Conservation (phyloP, 495 filamentous ascomycete genomes). For the Hypoxylon lienhwacheense region DNA sequence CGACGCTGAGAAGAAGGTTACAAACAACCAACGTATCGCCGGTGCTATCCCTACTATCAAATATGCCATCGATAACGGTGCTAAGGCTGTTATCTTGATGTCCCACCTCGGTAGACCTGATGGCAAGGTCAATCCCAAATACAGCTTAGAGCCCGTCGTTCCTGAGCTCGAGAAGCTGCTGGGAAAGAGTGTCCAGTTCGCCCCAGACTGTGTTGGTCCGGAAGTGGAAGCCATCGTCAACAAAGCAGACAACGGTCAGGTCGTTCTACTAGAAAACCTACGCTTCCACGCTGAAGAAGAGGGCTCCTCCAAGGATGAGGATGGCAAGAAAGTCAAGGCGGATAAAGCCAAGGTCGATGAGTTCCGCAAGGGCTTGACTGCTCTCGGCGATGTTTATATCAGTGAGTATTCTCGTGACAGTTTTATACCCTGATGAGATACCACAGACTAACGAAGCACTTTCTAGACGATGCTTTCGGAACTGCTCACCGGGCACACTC, state of each 20-base stretch:
- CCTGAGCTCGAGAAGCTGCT: constrained; percentile 90
- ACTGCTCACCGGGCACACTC: constrained; percentile 97
- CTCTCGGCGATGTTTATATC: constrained; percentile 93
- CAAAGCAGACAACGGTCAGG: constrained; percentile 77
- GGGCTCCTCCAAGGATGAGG: constrained; percentile 85
- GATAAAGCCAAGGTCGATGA: constrained; percentile 88
- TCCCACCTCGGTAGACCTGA: constrained; percentile 97
- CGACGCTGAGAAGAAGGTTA: constrained; percentile 86
- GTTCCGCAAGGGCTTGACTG: constrained; percentile 94
- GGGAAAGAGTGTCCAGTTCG: constrained; percentile 79
- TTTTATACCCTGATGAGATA: background rate
- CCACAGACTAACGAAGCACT: constrained; percentile 2
- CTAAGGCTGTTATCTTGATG: constrained; percentile 96
- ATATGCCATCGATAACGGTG: constrained; percentile 90
- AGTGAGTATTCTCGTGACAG: constrained; percentile 61
- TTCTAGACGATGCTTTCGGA: constrained; percentile 92
- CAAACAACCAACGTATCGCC: constrained; percentile 97
- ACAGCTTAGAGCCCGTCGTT: constrained; percentile 89
- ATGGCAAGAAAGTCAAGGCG: constrained; percentile 97
- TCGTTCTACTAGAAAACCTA: constrained; percentile 94
- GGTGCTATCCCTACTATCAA: constrained; percentile 98
- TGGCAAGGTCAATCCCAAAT: constrained; percentile 86
- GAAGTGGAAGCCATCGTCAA: constrained; percentile 88
- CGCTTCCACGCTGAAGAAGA: constrained; percentile 98
- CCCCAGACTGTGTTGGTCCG: constrained; percentile 86